These are phyloP conservation scores for Coemansia sp. DNA, from an alignment of 192 early-diverging fungal genomes.

Conservation along the genomic window DNA sequence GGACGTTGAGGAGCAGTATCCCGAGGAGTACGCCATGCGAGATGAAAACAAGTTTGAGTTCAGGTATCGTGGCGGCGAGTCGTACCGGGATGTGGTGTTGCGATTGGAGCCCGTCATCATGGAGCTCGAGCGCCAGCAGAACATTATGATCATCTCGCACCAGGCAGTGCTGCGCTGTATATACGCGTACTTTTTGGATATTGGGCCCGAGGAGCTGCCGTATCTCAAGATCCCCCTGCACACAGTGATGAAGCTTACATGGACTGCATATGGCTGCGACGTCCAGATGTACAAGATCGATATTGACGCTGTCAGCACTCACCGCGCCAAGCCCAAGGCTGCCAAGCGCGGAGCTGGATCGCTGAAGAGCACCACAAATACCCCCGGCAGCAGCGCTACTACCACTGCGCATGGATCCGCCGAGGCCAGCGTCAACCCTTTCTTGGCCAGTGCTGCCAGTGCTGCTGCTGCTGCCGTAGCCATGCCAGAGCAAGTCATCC, in stretches of 20 bases:
- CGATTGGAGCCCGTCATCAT: conserved; percentile 98
- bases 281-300: conserved; percentile 93
- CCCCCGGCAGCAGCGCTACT: conserved; percentile 8
- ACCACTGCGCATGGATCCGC: neutral
- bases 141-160: conserved; percentile 95
- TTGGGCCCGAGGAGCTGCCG: conserved; percentile 90
- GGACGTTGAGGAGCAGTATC: conserved; percentile 91
- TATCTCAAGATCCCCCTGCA: conserved; percentile 99
- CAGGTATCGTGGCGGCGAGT: conserved; percentile 79
- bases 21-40: conserved; percentile 89
- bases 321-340: conserved; percentile 70
- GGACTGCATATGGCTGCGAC: conserved; percentile 93
- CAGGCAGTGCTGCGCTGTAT: conserved; percentile 97
- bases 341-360: conserved; percentile 22
- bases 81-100: conserved; percentile 95
- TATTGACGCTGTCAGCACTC: conserved; percentile 97
- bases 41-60: conserved; percentile 97
- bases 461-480: neutral
- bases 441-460: neutral
- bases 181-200: conserved; percentile 96
- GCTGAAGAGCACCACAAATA: conserved; percentile 12
- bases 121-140: conserved; percentile 97
- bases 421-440: neutral
- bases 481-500: conserved; percentile 10
- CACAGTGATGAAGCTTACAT: conserved; percentile 94